A percentile compares a stretch with the other conserved stretches of the same genome.
Evolutionary conservation across 139 green algal species (phyloP).

Genomic region (Dunaliella primolecta): DNA sequence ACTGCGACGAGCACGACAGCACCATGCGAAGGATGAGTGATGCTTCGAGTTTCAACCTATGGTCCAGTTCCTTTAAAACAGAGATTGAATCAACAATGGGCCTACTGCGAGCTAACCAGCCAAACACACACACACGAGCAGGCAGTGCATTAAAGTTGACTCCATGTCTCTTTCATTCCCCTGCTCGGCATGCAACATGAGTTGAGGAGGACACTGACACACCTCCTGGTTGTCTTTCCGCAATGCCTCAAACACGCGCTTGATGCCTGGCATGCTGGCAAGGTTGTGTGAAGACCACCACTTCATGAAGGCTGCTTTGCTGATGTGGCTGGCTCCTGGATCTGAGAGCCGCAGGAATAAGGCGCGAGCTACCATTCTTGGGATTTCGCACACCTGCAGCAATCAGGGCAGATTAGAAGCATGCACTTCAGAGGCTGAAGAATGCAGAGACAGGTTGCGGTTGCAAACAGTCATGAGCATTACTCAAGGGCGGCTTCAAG

Average conservation of each 20-base stretch:
- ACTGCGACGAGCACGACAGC: conserved; percentile 8
- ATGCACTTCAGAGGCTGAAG: no score
- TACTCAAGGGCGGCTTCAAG: no score
- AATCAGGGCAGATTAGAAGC: no score
- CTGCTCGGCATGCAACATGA: neutral
- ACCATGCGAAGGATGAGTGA: neutral
- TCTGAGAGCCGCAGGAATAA: conserved; percentile 70
- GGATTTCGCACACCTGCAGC: conserved; percentile 82
- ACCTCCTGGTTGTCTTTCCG: conserved; percentile 42
- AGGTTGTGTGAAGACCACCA: conserved; percentile 43
- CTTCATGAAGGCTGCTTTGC: conserved; percentile 35
- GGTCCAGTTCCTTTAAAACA: no score
- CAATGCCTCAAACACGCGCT: conserved; percentile 52
- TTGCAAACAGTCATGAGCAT: neutral
- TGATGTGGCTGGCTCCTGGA: conserved; percentile 19
- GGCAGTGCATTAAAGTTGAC: no score
- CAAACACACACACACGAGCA: no score
- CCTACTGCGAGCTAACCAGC: no score
- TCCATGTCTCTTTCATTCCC: no score
- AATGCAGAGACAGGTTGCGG: no score
- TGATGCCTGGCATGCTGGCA: conserved; percentile 23
- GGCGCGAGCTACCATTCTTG: conserved; percentile 72
- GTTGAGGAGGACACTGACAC: conserved; percentile 8
- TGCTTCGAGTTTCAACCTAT: no score
- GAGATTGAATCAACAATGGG: no score